Base-by-base conservation (phyloP, 2,329 filamentous ascomycete species). In the Tolypocladium sp. region DNA sequence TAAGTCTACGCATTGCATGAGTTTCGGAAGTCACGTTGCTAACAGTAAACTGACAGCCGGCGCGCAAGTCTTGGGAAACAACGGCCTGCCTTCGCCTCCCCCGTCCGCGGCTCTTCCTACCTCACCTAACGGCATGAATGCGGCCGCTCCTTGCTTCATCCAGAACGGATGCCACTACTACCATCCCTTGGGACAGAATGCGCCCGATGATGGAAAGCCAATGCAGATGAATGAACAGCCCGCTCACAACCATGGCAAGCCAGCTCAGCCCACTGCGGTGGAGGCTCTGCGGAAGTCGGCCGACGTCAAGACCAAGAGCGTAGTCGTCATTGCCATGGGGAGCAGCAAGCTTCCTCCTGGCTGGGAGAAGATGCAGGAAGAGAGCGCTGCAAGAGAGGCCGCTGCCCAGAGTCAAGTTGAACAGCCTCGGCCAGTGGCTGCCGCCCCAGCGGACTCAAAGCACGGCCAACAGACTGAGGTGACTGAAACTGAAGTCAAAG, bases 11-110 rank as follows among this genome's bases (percentile, higher is more conserved):
- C 4, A 9, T n/a, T 3, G 1, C 2, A 15, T 6, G 20, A n/a
- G 9, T n/a, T 35, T 20, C 44, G 9, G 15, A 37, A n/a, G 22
- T 3, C 41, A 35, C 17, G 12, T 38, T 27, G 22, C 58, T 69
- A 44, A 72, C 51, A 22, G 38, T 40, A n/a, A n/a, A n/a, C n/a
- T 33, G 13, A 30, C 33, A 74, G 73, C 68, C 44, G 70, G 67
- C 5, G 65, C 73, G 56, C 63, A 46, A 5, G 58, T 69, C 20
- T 66, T 71, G 44, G 58, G 62, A 7, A 51, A 61, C 6, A 67
- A 64, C 42, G 73, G 72, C 4, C 63, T 74, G 9, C 70, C 70
- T 17, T 62, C 65, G 4, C 67, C 66, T 15, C 70, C 70, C 3
- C 35, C 63, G 20, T 53, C 54, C 3, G 59, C 57, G 44, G 38